Conservation (phyloP, 2,329 filamentous ascomycete genomes). For the Penicillium fuscoglaucum region DNA sequence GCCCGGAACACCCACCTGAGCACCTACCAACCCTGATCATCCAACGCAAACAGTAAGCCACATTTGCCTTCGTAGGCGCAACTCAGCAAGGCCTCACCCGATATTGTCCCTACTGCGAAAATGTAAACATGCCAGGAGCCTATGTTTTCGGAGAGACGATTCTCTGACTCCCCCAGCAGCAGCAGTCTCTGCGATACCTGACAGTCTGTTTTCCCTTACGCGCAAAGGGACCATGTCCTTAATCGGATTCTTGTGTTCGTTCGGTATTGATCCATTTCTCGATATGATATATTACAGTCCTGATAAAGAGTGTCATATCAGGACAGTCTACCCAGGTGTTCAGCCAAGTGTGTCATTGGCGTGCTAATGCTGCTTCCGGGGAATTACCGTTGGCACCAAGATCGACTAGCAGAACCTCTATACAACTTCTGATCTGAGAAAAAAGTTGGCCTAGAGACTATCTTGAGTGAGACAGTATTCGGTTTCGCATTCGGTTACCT, state of each 20-base stretch:
- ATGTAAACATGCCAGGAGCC: neutral
- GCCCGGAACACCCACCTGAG: neutral
- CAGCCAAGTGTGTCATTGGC: too few relatives aligned
- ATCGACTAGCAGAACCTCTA: neutral
- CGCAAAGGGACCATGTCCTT: conserved; percentile 3
- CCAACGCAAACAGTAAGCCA: neutral
- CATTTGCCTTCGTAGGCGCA: neutral
- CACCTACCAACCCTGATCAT: neutral
- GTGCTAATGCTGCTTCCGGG: neutral
- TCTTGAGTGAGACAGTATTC: conserved; percentile 2
- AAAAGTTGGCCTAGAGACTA: neutral
- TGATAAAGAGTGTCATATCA: neutral
- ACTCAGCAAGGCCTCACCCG: neutral
- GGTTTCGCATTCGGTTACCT: neutral
- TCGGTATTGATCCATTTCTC: neutral
- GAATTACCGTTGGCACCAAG: conserved; percentile 3
- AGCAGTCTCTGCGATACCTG: neutral
- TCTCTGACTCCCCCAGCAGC: neutral
- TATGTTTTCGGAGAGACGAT: neutral
- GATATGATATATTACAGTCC: neutral
- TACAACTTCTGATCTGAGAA: conserved; percentile 1
- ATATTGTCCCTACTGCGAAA: neutral
- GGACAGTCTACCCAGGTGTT: neutral
- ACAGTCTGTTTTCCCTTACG: neutral
- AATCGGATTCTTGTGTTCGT: conserved; percentile 2